Conservation (phyloP, 345 rosid genomes). For the Citrus trifoliata region DNA sequence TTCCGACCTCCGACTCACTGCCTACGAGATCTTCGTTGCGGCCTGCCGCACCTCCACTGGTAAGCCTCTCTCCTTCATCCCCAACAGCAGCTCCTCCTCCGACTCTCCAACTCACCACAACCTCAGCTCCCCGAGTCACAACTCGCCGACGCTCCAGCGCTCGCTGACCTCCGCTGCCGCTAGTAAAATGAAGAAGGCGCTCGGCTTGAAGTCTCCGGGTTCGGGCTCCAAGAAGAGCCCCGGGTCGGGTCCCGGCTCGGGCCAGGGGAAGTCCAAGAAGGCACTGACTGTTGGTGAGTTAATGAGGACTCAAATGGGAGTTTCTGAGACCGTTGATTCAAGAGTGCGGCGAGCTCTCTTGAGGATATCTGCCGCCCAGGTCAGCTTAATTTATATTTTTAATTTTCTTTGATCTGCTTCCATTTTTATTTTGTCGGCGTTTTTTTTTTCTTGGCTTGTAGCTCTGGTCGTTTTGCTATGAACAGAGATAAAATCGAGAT, state of each 20-base stretch:
- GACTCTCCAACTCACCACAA: slow-evolving; percentile 39
- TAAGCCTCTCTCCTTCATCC: slow-evolving; percentile 49
- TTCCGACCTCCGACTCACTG: slow-evolving; percentile 75
- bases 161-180: slow-evolving; percentile 93
- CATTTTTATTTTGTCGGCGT: neutral
- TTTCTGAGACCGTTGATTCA: slow-evolving; percentile 73
- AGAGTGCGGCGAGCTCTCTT: slow-evolving; percentile 86
- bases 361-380: slow-evolving; percentile 90
- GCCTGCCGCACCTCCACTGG: slow-evolving; percentile 79
- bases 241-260: slow-evolving; percentile 60
- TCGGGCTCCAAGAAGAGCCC: slow-evolving; percentile 68
- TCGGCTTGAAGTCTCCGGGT: slow-evolving; percentile 80
- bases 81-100: slow-evolving; percentile 25
- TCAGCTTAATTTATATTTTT: slow-evolving; percentile 22
- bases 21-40: slow-evolving; percentile 94
- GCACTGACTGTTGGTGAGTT: slow-evolving; percentile 84
- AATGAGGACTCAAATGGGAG: slow-evolving; percentile 89
- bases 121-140: slow-evolving; percentile 15
- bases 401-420: slow-evolving; percentile 23
- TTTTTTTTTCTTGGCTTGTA: neutral
- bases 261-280: slow-evolving; percentile 51
- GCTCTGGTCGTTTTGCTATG: neutral
- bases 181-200: slow-evolving; percentile 90
- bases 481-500: neutral
- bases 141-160: slow-evolving; percentile 62